Evolutionary conservation across 164 flowering plant genomes (phyloP).

Genomic region (Buxus sempervirens): DNA sequence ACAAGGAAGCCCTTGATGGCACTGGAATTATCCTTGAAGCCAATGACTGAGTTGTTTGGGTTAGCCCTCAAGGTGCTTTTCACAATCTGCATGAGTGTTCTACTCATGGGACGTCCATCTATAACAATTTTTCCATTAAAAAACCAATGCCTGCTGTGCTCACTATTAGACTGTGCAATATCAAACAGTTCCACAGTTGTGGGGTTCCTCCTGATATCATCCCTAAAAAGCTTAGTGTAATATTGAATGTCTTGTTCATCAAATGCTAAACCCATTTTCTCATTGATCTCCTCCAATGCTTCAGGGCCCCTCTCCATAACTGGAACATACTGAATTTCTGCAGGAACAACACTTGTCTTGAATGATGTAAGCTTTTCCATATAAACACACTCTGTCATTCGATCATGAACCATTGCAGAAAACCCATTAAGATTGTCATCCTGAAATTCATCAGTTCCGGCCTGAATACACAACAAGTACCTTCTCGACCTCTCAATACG

Average conservation of each 20-base stretch:
- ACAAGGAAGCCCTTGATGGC: slow-evolving; percentile 80
- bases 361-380: slow-evolving; percentile 59
- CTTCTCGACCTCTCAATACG: slow-evolving; percentile 88
- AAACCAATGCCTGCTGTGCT: slow-evolving; percentile 96
- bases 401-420: slow-evolving; percentile 82
- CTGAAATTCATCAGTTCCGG: slow-evolving; percentile 28
- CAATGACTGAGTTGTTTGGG: slow-evolving; percentile 89
- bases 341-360: slow-evolving; percentile 60
- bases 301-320: slow-evolving; percentile 77
- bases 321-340: slow-evolving; percentile 61
- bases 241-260: slow-evolving; percentile 90
- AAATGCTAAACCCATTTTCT: slow-evolving; percentile 88
- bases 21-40: slow-evolving; percentile 95
- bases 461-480: slow-evolving; percentile 51
- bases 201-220: slow-evolving; percentile 83
- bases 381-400: slow-evolving; percentile 92
- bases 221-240: slow-evolving; percentile 74
- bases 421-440: slow-evolving; percentile 57
- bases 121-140: slow-evolving; percentile 83
- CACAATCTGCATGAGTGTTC: slow-evolving; percentile 87
- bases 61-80: slow-evolving; percentile 85
- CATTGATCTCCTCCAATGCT: slow-evolving; percentile 87
- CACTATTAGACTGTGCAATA: slow-evolving; percentile 96
- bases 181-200: slow-evolving; percentile 92
- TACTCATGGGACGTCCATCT: slow-evolving; percentile 64